Conservation (phyloP, 2,329 filamentous ascomycete species). For the Fusarium chuoi region DNA sequence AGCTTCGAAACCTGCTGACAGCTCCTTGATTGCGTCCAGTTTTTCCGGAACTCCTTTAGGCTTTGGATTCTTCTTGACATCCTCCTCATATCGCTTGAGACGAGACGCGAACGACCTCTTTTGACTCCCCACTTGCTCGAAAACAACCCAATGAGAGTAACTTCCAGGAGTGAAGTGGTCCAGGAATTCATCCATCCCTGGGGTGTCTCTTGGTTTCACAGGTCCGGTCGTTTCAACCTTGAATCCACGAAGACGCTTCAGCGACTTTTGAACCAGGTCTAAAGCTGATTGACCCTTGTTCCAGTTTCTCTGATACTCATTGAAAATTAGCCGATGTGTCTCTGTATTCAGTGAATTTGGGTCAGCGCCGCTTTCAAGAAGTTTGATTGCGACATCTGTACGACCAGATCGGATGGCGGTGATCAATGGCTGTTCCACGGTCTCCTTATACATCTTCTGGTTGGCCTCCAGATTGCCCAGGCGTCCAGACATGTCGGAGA, state of each 20-base stretch:
- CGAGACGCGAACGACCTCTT: conserved; percentile 48
- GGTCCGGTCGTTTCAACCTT: conserved; percentile 35
- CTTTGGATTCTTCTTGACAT: conserved; percentile 23
- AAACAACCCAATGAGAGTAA: conserved; percentile 69
- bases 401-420: conserved; percentile 61
- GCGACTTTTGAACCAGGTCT: conserved; percentile 66
- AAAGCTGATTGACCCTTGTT: conserved; percentile 62
- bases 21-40: conserved; percentile 58
- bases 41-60: conserved; percentile 58
- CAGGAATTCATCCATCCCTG: conserved; percentile 64
- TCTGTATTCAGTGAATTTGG: conserved; percentile 66
- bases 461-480: conserved; percentile 59
- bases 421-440: conserved; percentile 73
- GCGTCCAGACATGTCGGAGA: conserved; percentile 49
- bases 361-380: conserved; percentile 73
- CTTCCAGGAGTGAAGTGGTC: conserved; percentile 60
- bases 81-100: conserved; percentile 45
- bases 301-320: conserved; percentile 48
- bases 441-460: conserved; percentile 57
- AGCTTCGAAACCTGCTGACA: conserved; percentile 19
- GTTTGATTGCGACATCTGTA: conserved; percentile 61
- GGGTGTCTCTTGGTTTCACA: conserved; percentile 44
- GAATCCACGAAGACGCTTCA: conserved; percentile 62
- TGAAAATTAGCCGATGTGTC: conserved; percentile 50
- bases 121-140: conserved; percentile 49